These are phyloP conservation scores for Posidonia australis DNA, from an alignment of 106 monocot genomes.

Conservation along the genomic window DNA sequence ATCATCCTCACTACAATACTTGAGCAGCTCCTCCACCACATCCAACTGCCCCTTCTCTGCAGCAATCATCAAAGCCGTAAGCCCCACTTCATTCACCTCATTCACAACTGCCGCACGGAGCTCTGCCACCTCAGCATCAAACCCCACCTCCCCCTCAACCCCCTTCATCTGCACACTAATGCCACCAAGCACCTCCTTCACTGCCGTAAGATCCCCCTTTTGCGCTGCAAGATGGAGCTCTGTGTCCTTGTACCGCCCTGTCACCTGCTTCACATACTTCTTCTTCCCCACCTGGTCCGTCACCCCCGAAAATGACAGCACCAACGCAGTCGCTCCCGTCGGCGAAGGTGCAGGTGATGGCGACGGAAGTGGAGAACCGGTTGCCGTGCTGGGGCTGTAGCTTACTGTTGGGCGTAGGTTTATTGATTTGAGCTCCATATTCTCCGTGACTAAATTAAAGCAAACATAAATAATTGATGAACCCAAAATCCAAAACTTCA, in stretches of 20 bases:
- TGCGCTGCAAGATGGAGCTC: conserved; percentile 13
- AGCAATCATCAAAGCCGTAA: conserved; percentile 10
- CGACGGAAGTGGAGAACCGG: too few relatives aligned
- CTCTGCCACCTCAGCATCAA: not conserved
- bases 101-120: conserved; percentile 1
- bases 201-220: conserved; percentile 7
- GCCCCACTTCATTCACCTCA: conserved; percentile 11
- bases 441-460: too few relatives aligned
- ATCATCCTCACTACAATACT: conserved; percentile 2
- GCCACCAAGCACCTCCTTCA: conserved; percentile 3
- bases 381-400: too few relatives aligned
- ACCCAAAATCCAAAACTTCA: too few relatives aligned
- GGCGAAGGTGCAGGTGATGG: too few relatives aligned
- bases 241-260: conserved; percentile 13
- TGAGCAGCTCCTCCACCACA: conserved; percentile 14
- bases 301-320: conserved; percentile 9
- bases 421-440: too few relatives aligned
- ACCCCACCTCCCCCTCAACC: not conserved
- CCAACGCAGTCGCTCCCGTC: not conserved
- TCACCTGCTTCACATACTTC: conserved; percentile 17
- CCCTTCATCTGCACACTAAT: conserved; percentile 6
- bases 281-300: conserved; percentile 11
- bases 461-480: too few relatives aligned
- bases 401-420: too few relatives aligned
- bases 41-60: conserved; percentile 8